Evolutionary conservation across 257 asterid genomes (phyloP).

Genomic region (Fraxinus excelsior): DNA sequence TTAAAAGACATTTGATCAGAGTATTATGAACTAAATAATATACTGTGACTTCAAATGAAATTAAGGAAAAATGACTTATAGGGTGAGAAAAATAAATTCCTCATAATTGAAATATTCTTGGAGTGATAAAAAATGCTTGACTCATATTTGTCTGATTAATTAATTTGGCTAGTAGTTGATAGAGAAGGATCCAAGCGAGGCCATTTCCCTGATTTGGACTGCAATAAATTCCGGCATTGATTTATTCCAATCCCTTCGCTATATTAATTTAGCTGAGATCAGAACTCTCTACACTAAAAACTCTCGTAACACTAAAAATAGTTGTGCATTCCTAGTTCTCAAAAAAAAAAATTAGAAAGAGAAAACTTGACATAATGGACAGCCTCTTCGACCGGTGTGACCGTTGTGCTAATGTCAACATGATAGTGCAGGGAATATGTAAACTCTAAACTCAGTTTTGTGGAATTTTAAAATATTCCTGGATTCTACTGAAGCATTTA

Average conservation of each 20-base stretch:
- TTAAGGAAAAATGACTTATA: neutral
- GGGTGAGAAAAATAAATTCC: too few relatives aligned
- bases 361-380: conserved; percentile 75
- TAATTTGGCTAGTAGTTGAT: conserved; percentile 28
- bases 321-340: too few relatives aligned
- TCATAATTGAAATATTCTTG: neutral
- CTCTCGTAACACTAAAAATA: too few relatives aligned
- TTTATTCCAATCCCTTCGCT: too few relatives aligned
- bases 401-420: conserved; percentile 97
- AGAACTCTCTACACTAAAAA: too few relatives aligned
- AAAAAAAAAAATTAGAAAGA: too few relatives aligned
- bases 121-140: neutral
- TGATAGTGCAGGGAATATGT: conserved; percentile 9
- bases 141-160: neutral
- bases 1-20: neutral
- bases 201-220: conserved; percentile 89
- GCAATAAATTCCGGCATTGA: conserved; percentile 75
- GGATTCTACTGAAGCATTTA: too few relatives aligned
- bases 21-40: neutral
- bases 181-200: conserved; percentile 72
- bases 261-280: too few relatives aligned
- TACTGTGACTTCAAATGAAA: neutral
- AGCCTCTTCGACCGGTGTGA: conserved; percentile 96
- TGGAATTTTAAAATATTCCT: neutral
- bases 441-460: neutral